Percentiles rank a stretch among this genome's conserved stretches.
Evolutionary conservation across 257 asterid species (phyloP).

Genomic region (Plectranthus barbatus): DNA sequence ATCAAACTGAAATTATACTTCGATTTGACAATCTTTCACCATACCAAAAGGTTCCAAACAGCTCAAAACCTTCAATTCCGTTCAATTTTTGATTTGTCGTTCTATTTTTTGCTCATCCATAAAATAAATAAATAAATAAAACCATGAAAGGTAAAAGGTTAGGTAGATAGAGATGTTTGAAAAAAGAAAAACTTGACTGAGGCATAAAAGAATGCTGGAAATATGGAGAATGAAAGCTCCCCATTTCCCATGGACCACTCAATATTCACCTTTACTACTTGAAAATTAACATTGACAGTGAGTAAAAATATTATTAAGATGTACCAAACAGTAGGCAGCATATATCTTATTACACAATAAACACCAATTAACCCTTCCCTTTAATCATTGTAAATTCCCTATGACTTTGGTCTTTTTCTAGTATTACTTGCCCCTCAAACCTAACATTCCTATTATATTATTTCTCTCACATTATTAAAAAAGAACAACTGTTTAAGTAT

Average conservation of each 20-base stretch:
- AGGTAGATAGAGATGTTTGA: background rate
- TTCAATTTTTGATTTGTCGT: no score
- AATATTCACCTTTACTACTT: conserved; percentile 1
- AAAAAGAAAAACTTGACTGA: background rate
- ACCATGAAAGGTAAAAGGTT: background rate
- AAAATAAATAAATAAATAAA: no score
- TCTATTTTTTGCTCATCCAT: no score
- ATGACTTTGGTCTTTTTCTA: conserved; percentile 18
- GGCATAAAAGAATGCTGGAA: conserved; percentile 5
- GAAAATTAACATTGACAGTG: no score
- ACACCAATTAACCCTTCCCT: conserved; percentile 4
- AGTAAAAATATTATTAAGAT: background rate
- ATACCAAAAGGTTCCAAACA: no score
- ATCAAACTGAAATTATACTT: no score
- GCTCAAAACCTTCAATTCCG: no score
- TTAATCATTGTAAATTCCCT: conserved; percentile 15
- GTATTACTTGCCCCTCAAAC: conserved; percentile 2
- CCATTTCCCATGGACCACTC: conserved; percentile 18
- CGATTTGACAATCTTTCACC: no score
- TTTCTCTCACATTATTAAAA: no score
- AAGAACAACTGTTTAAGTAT: no score
- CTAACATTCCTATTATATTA: no score
- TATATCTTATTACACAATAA: conserved; percentile 17
- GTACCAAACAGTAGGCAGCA: conserved; percentile 9
- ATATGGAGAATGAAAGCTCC: conserved; percentile 20